phyloP scores from a whole-genome alignment of 2,329 filamentous ascomycete genomes.

The Fusarium avenaceum region DNA sequence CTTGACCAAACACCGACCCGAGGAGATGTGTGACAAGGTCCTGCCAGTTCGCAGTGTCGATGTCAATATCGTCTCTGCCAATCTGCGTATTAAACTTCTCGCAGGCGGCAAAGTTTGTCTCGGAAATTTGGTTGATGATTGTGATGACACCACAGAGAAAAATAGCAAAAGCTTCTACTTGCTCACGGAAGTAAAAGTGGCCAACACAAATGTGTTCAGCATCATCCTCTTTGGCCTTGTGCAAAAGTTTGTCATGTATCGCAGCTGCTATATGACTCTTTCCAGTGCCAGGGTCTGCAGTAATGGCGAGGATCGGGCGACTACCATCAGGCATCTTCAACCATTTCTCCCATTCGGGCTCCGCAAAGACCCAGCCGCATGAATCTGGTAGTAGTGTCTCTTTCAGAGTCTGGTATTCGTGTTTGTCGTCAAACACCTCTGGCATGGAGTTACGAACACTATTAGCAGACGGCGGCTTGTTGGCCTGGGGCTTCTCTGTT shows the following conservation, averaged over 20 bases:
- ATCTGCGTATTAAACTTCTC: constrained; percentile 50
- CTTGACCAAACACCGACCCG: neutral
- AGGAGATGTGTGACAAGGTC: neutral
- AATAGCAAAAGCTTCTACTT: constrained; percentile 42
- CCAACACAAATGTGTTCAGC: constrained; percentile 42
- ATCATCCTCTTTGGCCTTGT: constrained; percentile 29
- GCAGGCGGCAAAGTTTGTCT: constrained; percentile 49
- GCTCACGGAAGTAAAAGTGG: constrained; percentile 57
- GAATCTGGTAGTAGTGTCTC: constrained; percentile 51
- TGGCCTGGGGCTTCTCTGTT: constrained; percentile 29
- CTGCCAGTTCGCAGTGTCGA: neutral
- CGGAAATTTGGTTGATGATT: constrained; percentile 51
- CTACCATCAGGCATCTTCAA: constrained; percentile 2
- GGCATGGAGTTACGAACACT: constrained; percentile 46
- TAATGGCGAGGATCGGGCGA: constrained; percentile 48
- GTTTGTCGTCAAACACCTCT: constrained; percentile 38
- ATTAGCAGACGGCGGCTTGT: constrained; percentile 44
- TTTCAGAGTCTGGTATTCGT: constrained; percentile 48
- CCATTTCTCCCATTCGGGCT: constrained; percentile 51
- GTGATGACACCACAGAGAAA: constrained; percentile 48
- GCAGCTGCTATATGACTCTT: constrained; percentile 52
- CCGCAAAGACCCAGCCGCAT: constrained; percentile 50
- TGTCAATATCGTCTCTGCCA: constrained; percentile 40
- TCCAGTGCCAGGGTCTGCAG: constrained; percentile 50
- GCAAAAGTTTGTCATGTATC: constrained; percentile 38